These are phyloP conservation scores for Thalassiosira gravida DNA, from an alignment of 352 stramenopile species.

Conservation along the genomic window DNA sequence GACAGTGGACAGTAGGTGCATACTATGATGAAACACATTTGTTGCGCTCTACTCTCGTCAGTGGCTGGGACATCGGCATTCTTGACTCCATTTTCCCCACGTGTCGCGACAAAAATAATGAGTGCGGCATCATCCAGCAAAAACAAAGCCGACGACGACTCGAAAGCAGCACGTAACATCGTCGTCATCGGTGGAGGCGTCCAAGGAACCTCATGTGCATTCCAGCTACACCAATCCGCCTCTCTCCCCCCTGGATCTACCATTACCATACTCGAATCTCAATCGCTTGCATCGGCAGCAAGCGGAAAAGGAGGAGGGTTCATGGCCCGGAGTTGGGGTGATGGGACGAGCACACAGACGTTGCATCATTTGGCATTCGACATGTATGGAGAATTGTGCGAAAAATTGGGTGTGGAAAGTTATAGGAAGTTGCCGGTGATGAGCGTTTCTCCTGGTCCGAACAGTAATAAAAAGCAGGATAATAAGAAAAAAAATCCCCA, in stretches of 20 bases:
- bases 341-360: constrained; percentile 73
- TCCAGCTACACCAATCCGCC: constrained; percentile 49
- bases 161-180: constrained; percentile 23
- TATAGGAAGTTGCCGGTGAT: constrained; percentile 88
- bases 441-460: constrained; percentile 66
- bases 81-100: not conserved
- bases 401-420: constrained; percentile 66
- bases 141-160: not conserved
- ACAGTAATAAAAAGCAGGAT: constrained; percentile 29
- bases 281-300: constrained; percentile 81
- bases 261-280: constrained; percentile 83
- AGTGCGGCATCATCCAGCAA: constrained; percentile 2
- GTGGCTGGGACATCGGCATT: not conserved
- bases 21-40: too few species aligned
- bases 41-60: constrained; percentile 7
- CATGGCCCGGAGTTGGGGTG: constrained; percentile 86
- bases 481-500: constrained; percentile 42
- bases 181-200: constrained; percentile 71
- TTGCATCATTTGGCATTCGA: constrained; percentile 88
- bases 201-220: constrained; percentile 75
- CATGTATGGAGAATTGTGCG: constrained; percentile 85
- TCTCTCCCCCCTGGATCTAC: constrained; percentile 21
- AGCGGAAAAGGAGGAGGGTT: constrained; percentile 89
- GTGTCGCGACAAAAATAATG: not conserved
- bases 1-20: too few species aligned